Percentiles rank a stretch among this genome's conserved stretches.
Evolutionary conservation across 768 basidiomycete species (phyloP).

Genomic region (Sarcodon aspratus): DNA sequence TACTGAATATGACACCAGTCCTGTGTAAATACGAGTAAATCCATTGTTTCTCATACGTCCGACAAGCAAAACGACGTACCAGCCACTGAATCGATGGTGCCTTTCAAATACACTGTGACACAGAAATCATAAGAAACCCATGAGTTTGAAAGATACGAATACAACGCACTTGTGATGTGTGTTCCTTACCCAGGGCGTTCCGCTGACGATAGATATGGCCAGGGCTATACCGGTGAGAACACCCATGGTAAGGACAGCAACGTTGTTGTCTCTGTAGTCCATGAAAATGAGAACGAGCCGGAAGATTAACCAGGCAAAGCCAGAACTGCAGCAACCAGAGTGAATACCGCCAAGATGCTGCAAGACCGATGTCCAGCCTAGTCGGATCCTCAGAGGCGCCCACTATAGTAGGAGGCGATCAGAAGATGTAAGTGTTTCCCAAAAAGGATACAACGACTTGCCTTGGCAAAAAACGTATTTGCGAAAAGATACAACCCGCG

Average conservation of each 20-base stretch:
- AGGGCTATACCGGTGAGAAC: slow-evolving; percentile 28
- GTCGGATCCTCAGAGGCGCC: slow-evolving; percentile 28
- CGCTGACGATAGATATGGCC: slow-evolving; percentile 23
- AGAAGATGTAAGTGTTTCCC: background rate
- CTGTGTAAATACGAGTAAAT: slow-evolving; percentile 11
- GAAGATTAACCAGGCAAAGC: slow-evolving; percentile 24
- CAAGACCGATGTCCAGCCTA: slow-evolving; percentile 23
- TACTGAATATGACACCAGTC: slow-evolving; percentile 19
- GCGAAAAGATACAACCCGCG: slow-evolving; percentile 24
- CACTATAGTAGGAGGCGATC: slow-evolving; percentile 17
- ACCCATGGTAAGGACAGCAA: slow-evolving; percentile 24
- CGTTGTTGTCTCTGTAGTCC: slow-evolving; percentile 21
- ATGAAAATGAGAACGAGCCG: slow-evolving; percentile 24
- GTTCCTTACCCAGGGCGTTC: slow-evolving; percentile 32
- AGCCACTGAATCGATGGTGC: slow-evolving; percentile 32
- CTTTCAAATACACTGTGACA: slow-evolving; percentile 26
- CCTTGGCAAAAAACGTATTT: slow-evolving; percentile 27
- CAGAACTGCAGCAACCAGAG: slow-evolving; percentile 29
- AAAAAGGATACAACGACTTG: slow-evolving; percentile 4
- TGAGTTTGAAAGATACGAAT: background rate
- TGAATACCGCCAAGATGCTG: slow-evolving; percentile 35
- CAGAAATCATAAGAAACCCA: slow-evolving; percentile 6
- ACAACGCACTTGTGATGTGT: slow-evolving; percentile 28
- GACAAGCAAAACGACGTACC: slow-evolving; percentile 16
- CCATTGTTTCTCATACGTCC: slow-evolving; percentile 6